Evolutionary conservation across 1,284 basidiomycete species (phyloP), one percentile per base, ranked within the genome.

Genomic region (Coniophora puteana): DNA sequence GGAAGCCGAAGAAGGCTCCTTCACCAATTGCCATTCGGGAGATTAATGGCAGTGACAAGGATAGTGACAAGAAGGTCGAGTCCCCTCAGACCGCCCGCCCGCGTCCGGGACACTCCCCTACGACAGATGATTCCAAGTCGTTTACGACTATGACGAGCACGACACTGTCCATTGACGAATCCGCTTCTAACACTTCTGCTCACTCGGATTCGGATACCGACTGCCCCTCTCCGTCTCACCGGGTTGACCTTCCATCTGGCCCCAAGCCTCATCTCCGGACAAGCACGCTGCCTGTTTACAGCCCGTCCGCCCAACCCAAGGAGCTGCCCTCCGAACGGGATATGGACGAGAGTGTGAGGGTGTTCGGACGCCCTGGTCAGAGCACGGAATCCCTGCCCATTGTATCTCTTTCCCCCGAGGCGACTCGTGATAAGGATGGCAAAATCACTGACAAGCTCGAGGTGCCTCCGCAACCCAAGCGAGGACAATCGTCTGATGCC

Each of bases 81-180:
- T 28, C 32, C 16, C n/a, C n/a, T n/a, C n/a, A n/a, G n/a, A n/a
- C n/a, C n/a, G n/a, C n/a, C n/a, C n/a, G n/a, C n/a, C n/a, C n/a
- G n/a, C n/a, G n/a, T n/a, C n/a, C n/a, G n/a, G n/a, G n/a, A n/a
- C n/a, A n/a, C 38, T 48, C 56, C 8, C 50, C 41, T 33, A 35
- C 44, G 24, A 46, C 43, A 14, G 59, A 61, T 18, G 56, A 58
- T 13, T 44, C 55, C 21, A 58, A 61, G 34, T 59, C 59, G 3
- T 48, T 57, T 22, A 38, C 61, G 4, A 63, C 58, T 30, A 53
- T 57, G 49, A 57, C 56, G 17, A 62, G 61, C 33, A 46, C 49
- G 18, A 48, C 38, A 11, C 21, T 35, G 18, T 39, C 38, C 31
- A 33, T 21, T 10, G 18, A 17, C n/a, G n/a, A n/a, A n/a, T n/a